Percentiles rank a stretch among this genome's conserved stretches.
Evolutionary conservation across 208 protist genomes (phyloP).

Genomic region (Leptomonas seymouri): DNA sequence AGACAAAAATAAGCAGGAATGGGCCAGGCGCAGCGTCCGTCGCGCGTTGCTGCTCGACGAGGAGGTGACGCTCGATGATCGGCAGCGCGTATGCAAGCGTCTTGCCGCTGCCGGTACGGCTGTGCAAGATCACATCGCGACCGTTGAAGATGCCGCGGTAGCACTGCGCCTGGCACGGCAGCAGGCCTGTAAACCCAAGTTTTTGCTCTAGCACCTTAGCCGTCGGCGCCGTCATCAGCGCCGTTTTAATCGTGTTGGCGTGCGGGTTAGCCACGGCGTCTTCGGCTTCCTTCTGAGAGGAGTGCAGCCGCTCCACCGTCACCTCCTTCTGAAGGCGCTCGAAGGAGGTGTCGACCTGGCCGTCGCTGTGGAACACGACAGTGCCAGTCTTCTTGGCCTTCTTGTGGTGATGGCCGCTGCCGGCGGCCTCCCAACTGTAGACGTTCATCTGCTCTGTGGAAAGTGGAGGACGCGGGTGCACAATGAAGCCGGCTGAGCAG

Average conservation of each 20-base stretch:
- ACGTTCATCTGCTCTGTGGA: slow-evolving; percentile 35
- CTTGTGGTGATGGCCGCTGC: slow-evolving; percentile 38
- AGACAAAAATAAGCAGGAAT: slow-evolving; percentile 89
- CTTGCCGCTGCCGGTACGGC: slow-evolving; percentile 96
- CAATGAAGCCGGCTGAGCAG: too few species aligned
- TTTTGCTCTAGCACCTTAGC: slow-evolving; percentile 45
- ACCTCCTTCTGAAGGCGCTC: slow-evolving; percentile 70
- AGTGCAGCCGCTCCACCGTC: slow-evolving; percentile 32
- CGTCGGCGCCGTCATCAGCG: slow-evolving; percentile 75
- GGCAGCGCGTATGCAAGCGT: slow-evolving; percentile 99
- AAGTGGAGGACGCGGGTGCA: too few species aligned
- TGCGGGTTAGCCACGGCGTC: slow-evolving; percentile 31
- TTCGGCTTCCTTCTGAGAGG: slow-evolving; percentile 22
- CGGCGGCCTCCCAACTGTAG: slow-evolving; percentile 85
- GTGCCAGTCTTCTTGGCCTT: slow-evolving; percentile 88
- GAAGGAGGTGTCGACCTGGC: slow-evolving; percentile 64
- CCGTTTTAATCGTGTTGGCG: slow-evolving; percentile 34
- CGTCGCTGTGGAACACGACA: slow-evolving; percentile 83
- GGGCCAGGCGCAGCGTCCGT: slow-evolving; percentile 36
- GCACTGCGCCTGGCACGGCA: slow-evolving; percentile 88
- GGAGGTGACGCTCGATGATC: slow-evolving; percentile 82
- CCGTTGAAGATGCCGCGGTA: slow-evolving; percentile 87
- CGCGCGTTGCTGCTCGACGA: slow-evolving; percentile 41
- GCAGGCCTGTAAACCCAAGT: slow-evolving; percentile 64
- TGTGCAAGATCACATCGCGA: slow-evolving; percentile 92